Percentiles rank a stretch among this genome's conserved stretches.
These are phyloP conservation scores for Orbilia oligospora DNA, from an alignment of 2,329 filamentous ascomycete species.

Conservation along the genomic window DNA sequence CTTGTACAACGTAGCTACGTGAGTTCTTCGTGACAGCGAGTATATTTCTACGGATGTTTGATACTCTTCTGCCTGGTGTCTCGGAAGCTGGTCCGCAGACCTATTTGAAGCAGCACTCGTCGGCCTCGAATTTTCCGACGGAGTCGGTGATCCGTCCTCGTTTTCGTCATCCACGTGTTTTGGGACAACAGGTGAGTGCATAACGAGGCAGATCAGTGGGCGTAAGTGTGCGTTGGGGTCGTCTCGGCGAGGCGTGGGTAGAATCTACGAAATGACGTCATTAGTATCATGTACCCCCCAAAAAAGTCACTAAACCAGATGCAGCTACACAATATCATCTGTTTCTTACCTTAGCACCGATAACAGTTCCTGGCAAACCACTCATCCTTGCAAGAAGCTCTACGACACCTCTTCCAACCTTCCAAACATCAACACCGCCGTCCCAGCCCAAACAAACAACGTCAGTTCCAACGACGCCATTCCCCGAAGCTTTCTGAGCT, in stretches of 20 bases:
- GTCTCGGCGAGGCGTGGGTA: conserved; percentile 63
- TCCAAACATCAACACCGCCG: conserved; percentile 64
- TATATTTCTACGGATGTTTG: conserved; percentile 65
- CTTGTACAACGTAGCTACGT: conserved; percentile 63
- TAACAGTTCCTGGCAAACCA: conserved; percentile 65
- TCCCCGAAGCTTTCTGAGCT: conserved; percentile 58
- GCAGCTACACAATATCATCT: neutral
- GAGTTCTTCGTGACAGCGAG: conserved; percentile 62
- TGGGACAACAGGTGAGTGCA: conserved; percentile 63
- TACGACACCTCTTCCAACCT: conserved; percentile 64
- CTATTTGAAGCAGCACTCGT: conserved; percentile 63
- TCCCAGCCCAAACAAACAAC: conserved; percentile 64
- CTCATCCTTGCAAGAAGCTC: conserved; percentile 68
- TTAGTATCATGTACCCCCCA: conserved; percentile 4
- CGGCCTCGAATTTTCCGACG: conserved; percentile 63
- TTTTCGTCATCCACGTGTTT: conserved; percentile 56
- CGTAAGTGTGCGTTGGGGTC: conserved; percentile 63
- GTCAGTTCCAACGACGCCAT: conserved; percentile 59
- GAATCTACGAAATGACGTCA: conserved; percentile 61
- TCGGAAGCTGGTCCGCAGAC: conserved; percentile 61
- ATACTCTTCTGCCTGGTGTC: conserved; percentile 62
- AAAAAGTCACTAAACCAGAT: neutral
- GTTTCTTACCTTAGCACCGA: conserved; percentile 64
- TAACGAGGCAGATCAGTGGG: conserved; percentile 64
- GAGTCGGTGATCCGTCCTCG: conserved; percentile 63